Conservation (phyloP, 2,329 filamentous ascomycete species). For the Didymella pomorum region DNA sequence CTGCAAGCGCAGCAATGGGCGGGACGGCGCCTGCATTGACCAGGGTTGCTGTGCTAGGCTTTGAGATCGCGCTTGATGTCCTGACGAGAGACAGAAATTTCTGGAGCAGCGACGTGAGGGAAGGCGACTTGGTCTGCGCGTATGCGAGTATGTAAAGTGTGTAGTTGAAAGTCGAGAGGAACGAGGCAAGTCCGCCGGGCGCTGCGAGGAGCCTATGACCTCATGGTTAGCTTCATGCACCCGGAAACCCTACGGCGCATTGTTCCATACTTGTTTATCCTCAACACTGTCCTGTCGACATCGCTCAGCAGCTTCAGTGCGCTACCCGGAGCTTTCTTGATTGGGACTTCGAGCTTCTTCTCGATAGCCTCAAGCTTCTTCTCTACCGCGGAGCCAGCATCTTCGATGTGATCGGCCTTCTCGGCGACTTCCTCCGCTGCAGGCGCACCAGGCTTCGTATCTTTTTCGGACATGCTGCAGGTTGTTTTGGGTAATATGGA, state of each 20-base stretch:
- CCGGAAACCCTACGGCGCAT: not conserved
- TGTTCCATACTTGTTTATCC: slow-evolving; percentile 54
- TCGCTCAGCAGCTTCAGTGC: slow-evolving; percentile 44
- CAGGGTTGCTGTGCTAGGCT: slow-evolving; percentile 35
- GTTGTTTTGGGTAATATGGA: slow-evolving; percentile 15
- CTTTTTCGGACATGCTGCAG: slow-evolving; percentile 49
- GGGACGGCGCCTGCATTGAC: slow-evolving; percentile 42
- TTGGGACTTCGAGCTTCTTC: slow-evolving; percentile 22
- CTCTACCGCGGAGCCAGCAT: slow-evolving; percentile 18
- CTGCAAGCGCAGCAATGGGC: slow-evolving; percentile 46
- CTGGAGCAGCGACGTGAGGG: slow-evolving; percentile 39
- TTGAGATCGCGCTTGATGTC: slow-evolving; percentile 37
- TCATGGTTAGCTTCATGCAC: slow-evolving; percentile 15
- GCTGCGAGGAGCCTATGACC: slow-evolving; percentile 52
- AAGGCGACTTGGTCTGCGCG: slow-evolving; percentile 51
- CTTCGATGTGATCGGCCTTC: slow-evolving; percentile 29
- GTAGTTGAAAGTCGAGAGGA: slow-evolving; percentile 59
- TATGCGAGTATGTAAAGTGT: slow-evolving; percentile 56
- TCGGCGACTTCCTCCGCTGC: slow-evolving; percentile 42
- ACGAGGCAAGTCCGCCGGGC: slow-evolving; percentile 55
- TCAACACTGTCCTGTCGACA: slow-evolving; percentile 51
- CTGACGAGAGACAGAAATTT: slow-evolving; percentile 47
- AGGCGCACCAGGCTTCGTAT: slow-evolving; percentile 48
- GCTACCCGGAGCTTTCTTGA: slow-evolving; percentile 30
- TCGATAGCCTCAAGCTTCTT: slow-evolving; percentile 21